These are phyloP conservation scores for Beta lomatogona DNA, from an alignment of 179 eudicot species.

Conservation along the genomic window DNA sequence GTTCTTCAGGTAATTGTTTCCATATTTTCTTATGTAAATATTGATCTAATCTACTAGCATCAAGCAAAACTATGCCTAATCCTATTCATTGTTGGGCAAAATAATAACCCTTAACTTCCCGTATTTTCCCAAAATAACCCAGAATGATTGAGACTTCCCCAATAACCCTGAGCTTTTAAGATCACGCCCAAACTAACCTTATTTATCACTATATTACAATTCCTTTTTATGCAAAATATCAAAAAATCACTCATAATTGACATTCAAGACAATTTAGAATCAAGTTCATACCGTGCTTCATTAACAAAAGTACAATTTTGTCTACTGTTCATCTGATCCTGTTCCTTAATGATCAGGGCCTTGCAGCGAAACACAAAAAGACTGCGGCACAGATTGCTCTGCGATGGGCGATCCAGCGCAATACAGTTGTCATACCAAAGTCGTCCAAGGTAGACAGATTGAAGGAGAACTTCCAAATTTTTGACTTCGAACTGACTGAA, in stretches of 20 bases:
- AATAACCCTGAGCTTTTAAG: too few relatives aligned
- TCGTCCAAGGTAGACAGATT: conserved; percentile 75
- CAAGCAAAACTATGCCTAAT: background rate
- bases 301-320: background rate
- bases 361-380: conserved; percentile 81
- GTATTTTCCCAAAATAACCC: too few relatives aligned
- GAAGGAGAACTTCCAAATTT: conserved; percentile 66
- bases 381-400: conserved; percentile 79
- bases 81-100: too few relatives aligned
- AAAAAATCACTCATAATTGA: too few relatives aligned
- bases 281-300: too few relatives aligned
- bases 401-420: conserved; percentile 85
- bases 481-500: conserved; percentile 70
- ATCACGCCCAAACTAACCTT: too few relatives aligned
- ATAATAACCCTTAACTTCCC: too few relatives aligned
- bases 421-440: conserved; percentile 82
- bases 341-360: conserved; percentile 47
- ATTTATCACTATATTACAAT: too few relatives aligned
- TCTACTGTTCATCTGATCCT: background rate
- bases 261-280: too few relatives aligned
- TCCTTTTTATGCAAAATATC: too few relatives aligned
- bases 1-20: conserved; percentile 59
- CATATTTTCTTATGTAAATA: background rate
- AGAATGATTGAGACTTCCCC: too few relatives aligned
- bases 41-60: background rate